Percentiles rank a stretch among this genome's conserved stretches.
phyloP scores from a whole-genome alignment of 1,139 yeast species.

The Candida glucosophila region DNA sequence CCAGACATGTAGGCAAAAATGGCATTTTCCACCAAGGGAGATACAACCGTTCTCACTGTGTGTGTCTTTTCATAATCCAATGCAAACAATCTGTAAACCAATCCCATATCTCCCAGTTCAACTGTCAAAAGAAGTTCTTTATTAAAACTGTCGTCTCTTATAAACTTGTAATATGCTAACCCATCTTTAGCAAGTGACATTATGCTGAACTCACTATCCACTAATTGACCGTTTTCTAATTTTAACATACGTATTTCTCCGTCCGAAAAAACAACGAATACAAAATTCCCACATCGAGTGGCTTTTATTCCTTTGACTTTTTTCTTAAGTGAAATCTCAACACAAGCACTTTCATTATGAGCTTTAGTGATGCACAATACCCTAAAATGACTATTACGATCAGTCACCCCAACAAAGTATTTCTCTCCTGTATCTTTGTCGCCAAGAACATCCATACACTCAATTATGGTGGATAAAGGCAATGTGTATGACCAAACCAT shows the following conservation, averaged over 20 bases:
- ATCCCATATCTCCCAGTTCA: conserved; percentile 7
- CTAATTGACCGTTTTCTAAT: too few species aligned
- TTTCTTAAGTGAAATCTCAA: conserved; percentile 9
- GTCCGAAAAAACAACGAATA: conserved; percentile 31
- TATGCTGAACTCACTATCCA: too few species aligned
- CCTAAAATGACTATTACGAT: conserved; percentile 35
- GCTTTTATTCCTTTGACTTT: conserved; percentile 30
- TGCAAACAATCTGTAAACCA: conserved; percentile 16
- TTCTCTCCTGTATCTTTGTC: conserved; percentile 11
- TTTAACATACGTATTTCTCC: conserved; percentile 28
- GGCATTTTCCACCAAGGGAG: conserved; percentile 4
- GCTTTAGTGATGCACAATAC: conserved; percentile 14
- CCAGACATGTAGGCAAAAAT: conserved; percentile 20
- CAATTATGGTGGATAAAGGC: conserved; percentile 50
- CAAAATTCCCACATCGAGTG: conserved; percentile 19
- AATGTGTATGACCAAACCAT: conserved; percentile 66
- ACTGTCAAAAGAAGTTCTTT: conserved; percentile 19
- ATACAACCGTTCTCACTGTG: conserved; percentile 12
- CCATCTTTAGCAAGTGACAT: conserved; percentile 9
- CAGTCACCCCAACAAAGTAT: conserved; percentile 38
- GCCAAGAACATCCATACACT: conserved; percentile 31
- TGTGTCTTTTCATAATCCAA: conserved; percentile 13
- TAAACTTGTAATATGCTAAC: conserved; percentile 16
- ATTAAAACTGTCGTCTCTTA: conserved; percentile 8
- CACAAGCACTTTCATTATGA: conserved; percentile 1